Evolutionary conservation across 192 early-diverging fungal species (phyloP), one percentile per base, ranked within the genome.

Genomic region (Lunasporangiospora selenospora): DNA sequence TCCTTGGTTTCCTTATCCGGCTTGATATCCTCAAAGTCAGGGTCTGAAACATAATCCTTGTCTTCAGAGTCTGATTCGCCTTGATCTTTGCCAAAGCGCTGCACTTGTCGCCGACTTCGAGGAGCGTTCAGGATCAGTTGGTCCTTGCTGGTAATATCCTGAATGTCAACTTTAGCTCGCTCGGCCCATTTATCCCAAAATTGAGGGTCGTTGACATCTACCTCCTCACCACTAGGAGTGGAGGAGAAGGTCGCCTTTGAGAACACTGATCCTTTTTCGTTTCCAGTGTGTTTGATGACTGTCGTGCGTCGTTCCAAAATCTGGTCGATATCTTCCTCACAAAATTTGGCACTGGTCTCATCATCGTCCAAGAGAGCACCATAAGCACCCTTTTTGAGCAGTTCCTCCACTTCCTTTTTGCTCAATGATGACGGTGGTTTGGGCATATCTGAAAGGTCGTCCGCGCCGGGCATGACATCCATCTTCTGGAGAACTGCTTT

Each of bases 121-220:
- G 87, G 88, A 10, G 84, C 78, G 55, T 87, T 84, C 12, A 94
- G 61, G 37, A 94, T 91, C 48, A 94, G 69, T 5, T 84, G 76
- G 34, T 83, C 80, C 23, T 84, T 81, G 58, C 77, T 77, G 1
- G 81, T 66, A 7, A 71, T 59, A 12, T 85, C 80, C 3, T 79
- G 80, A 7, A 89, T 76, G 36, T 92, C 82, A 15, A 94, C 78
- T 32, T 93, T 80, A 36, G 92, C 92, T 41, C 86, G 78, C 39
- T 88, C 77, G 2, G 93, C 93, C 76, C 92, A 87, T 64, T 95
- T 95, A 58, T 93, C 92, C 93, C 93, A 95, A 65, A 95, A 95
- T 47, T 92, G 81, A 27, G 93, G 91, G 62, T 95, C 93, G 53
- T 95, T 86, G 10, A 95, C 76, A 47, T 92, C 90, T 1, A 95